Percentiles rank a stretch among this genome's conserved stretches.
phyloP scores from a whole-genome alignment of 352 stramenopile species.

The Phytophthora ohioensis region DNA sequence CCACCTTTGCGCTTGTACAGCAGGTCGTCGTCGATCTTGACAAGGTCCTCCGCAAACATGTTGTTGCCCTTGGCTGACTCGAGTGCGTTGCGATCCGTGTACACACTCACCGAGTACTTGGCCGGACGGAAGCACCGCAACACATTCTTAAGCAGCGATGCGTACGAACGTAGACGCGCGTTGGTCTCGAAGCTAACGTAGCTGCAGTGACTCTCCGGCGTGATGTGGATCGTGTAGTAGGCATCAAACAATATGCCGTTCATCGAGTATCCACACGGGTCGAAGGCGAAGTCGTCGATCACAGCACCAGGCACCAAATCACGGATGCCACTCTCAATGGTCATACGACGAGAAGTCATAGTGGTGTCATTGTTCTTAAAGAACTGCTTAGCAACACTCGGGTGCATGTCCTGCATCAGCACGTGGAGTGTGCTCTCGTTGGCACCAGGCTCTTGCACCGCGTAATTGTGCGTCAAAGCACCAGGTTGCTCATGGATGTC shows the following conservation, averaged over 20 bases:
- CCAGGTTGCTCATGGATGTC: constrained; percentile 76
- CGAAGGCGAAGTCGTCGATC: constrained; percentile 98
- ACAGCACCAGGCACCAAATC: constrained; percentile 94
- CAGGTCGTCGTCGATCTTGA: constrained; percentile 79
- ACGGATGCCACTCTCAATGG: constrained; percentile 94
- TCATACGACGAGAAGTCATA: constrained; percentile 92
- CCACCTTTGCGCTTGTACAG: constrained; percentile 85
- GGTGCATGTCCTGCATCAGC: constrained; percentile 90
- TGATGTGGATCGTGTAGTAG: constrained; percentile 99
- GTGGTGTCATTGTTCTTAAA: constrained; percentile 79
- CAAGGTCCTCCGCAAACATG: constrained; percentile 78
- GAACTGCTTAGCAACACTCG: constrained; percentile 84
- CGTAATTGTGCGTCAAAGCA: constrained; percentile 22
- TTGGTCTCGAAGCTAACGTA: constrained; percentile 99
- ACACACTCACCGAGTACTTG: constrained; percentile 98
- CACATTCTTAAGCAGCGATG: constrained; percentile 97
- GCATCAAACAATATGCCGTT: constrained; percentile 98
- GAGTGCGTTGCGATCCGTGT: constrained; percentile 90
- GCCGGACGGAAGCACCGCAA: constrained; percentile 97
- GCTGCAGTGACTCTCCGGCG: constrained; percentile 96
- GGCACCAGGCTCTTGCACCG: constrained; percentile 26
- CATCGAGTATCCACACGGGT: constrained; percentile 99
- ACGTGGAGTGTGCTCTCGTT: constrained; percentile 85
- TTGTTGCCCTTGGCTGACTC: constrained; percentile 69
- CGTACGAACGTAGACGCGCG: constrained; percentile 82